Base-by-base conservation (phyloP, 2,329 filamentous ascomycete genomes). In the Pseudogymnoascus sp. region DNA sequence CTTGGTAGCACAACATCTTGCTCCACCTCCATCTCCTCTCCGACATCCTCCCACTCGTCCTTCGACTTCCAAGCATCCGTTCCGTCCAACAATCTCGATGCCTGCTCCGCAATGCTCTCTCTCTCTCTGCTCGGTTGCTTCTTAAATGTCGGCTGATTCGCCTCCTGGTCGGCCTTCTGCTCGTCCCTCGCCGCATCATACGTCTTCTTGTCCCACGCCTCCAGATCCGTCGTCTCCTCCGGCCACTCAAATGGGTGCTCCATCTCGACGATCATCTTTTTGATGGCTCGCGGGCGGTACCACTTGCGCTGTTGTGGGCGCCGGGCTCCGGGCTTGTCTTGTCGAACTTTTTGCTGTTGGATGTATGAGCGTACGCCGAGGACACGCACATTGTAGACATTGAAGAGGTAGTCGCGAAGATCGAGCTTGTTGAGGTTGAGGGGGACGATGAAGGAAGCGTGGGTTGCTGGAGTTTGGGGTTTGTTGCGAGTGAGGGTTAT, bases 241-340 rank as follows among this genome's bases (percentile, higher is more conserved):
- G 94, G 94, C 89, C 91, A 97, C 62, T 90, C 85, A 78, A 99
- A 99, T 4, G 92, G 91, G 78, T 87, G 79, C 65, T 82, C 84
- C 78, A 99, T 84, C 80, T 97, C 90, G 48, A 95, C 91, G 42
- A 89, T 96, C 94, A 99, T 99, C 75, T 87, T 89, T 83, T 99
- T 99, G 71, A 87, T 82, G 59, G 86, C 79, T 66, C 83, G 80
- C 27, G 90, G 89, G 25, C 93, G 84, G 74, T 85, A 87, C 80
- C 85, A 86, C 65, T 81, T 64, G 82, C 80, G 70, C 75, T 79
- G 70, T 66, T 64, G 74, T 72, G 72, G 72, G 74, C 74, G 68
- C 75, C 65, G 73, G 68, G 69, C 68, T 71, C 71, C 60, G 67
- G 73, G 71, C 48, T 75, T 72, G 65, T 79, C 77, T 66, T 84